phyloP scores from a whole-genome alignment of 1,139 yeast species.

The Saccharomyces hybrid region DNA sequence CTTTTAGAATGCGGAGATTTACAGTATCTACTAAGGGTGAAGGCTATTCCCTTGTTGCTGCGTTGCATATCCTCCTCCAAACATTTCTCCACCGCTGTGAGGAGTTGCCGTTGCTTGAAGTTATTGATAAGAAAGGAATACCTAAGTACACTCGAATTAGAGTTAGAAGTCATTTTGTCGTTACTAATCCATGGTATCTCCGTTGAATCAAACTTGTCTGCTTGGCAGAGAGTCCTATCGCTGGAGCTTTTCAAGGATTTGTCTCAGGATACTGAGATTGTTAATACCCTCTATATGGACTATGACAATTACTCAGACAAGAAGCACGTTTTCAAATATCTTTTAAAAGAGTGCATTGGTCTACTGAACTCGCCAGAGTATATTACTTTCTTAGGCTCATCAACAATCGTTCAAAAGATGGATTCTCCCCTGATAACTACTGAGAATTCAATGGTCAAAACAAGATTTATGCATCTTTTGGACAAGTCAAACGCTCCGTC shows the following conservation, averaged over 20 bases:
- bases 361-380: constrained; percentile 33
- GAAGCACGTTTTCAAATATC: constrained; percentile 53
- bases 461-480: constrained; percentile 59
- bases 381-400: constrained; percentile 33
- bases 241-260: constrained; percentile 63
- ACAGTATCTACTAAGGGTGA: constrained; percentile 52
- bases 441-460: constrained; percentile 40
- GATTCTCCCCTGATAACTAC: constrained; percentile 27
- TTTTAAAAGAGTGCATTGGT: constrained; percentile 42
- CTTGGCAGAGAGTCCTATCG: constrained; percentile 68
- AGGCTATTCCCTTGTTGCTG: constrained; percentile 67
- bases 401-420: constrained; percentile 24
- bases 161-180: constrained; percentile 73
- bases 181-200: constrained; percentile 60
- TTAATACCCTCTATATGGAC: constrained; percentile 46
- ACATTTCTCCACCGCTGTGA: constrained; percentile 58
- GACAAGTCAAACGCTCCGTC: constrained; percentile 68
- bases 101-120: constrained; percentile 65
- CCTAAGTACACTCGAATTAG: constrained; percentile 55
- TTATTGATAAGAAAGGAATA: constrained; percentile 51
- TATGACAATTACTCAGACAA: constrained; percentile 55
- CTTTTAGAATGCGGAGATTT: constrained; percentile 60
- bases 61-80: constrained; percentile 55
- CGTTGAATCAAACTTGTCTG: constrained; percentile 40
- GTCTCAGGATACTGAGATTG: constrained; percentile 46